Evolutionary conservation across 495 filamentous ascomycete species (phyloP).

Genomic region (Podospora anserina): DNA sequence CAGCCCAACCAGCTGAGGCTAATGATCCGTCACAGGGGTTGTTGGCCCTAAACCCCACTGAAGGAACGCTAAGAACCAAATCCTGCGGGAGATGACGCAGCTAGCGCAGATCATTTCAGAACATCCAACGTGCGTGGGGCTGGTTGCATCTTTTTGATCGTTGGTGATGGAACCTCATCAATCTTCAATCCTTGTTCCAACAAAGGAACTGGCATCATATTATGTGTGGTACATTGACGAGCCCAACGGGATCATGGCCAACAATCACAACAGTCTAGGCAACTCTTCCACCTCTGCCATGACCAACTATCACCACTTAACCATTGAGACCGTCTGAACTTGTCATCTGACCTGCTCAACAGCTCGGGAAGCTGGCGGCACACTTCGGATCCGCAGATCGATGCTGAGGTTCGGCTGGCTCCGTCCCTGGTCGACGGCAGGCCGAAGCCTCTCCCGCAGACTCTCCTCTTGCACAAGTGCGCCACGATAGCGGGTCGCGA

Average conservation of each 20-base stretch:
- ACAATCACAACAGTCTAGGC: neutral
- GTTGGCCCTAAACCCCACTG: neutral
- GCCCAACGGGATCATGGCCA: no score
- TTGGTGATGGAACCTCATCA: neutral
- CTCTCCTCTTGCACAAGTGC: neutral
- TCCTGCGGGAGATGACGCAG: neutral
- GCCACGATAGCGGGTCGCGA: neutral
- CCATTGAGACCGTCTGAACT: neutral
- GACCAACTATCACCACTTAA: neutral
- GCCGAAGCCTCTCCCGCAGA: neutral
- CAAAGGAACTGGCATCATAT: neutral
- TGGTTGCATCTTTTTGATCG: neutral
- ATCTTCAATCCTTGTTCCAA: neutral
- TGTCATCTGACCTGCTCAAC: neutral
- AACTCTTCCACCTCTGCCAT: neutral
- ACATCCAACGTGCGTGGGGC: neutral
- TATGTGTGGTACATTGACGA: no score
- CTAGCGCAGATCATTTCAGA: slow-evolving; percentile 11
- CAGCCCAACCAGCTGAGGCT: no score
- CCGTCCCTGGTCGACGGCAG: neutral
- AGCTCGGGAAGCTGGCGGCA: neutral
- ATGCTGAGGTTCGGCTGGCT: neutral
- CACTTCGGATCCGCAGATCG: neutral
- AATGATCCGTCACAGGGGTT: neutral
- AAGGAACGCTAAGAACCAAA: neutral